Evolutionary conservation across 2,329 filamentous ascomycete genomes (phyloP), one percentile per base, ranked within the genome.

Genomic region (Chalara sp.): DNA sequence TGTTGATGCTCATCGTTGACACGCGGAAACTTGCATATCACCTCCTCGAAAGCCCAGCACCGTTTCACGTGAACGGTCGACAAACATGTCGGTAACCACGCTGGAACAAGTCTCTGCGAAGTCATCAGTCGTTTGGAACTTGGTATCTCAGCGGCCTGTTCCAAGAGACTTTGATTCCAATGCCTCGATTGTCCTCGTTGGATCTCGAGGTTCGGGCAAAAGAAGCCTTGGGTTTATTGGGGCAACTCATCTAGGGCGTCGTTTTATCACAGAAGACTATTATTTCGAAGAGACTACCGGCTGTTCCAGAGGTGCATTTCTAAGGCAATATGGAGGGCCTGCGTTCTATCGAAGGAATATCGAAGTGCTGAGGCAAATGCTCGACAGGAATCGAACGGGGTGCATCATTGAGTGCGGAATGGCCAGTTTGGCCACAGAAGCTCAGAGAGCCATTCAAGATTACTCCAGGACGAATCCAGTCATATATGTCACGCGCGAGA

Each of bases 171-270:
- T 66, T 47, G 51, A 52, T 32, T 49, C 52, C 7, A 76, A 86
- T 70, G 81, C 84, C 2, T 89, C 87, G 1, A 81, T 91, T 50
- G 78, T 90, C 6, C 72, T 91, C 13, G 77, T 87, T 28, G 87
- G 87, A 2, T 81, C 89, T 50, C 80, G 84, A 11, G 87, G 86
- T 8, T 81, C 84, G 5, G 87, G 87, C 12, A 90, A 90, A 66
- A 86, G 85, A 1, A 89, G 84, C 1, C 71, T 91, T 8, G 87
- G 83, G 11, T 79, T 91, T 45, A 88, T 91, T 55, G 83, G 86
- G 5, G 86, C 86, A 0, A 82, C 83, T 6, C 84, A 84, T 46
- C 81, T 87, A 65, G 79, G 81, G 48, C 75, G 84, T 40, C 80
- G 80, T 48, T 73, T 90, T 2, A 70, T 90, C 48, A 86, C 90